These are phyloP conservation scores for Mollisiaceae sp. DNA, from an alignment of 2,329 filamentous ascomycete species.

Conservation along the genomic window DNA sequence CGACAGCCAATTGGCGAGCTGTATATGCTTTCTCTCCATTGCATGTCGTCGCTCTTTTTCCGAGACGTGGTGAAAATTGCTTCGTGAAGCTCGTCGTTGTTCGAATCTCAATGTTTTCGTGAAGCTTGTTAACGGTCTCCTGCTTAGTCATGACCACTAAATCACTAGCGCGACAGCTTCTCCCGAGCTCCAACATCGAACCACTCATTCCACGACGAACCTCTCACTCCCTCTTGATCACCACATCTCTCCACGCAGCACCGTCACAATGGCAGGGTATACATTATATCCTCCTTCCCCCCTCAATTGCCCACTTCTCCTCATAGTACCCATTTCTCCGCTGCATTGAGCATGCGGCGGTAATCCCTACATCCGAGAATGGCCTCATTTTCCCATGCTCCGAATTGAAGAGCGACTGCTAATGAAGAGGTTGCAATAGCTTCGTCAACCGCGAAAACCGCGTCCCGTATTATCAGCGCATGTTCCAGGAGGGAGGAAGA, in stretches of 20 bases:
- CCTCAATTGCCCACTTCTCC: background rate
- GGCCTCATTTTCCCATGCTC: constrained; percentile 16
- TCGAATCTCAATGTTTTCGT: background rate
- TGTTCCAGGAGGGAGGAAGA: constrained; percentile 76
- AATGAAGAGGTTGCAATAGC: constrained; percentile 37
- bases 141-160: constrained; percentile 14
- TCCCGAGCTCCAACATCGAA: constrained; percentile 35
- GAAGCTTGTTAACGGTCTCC: background rate
- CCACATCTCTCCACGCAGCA: constrained; percentile 14
- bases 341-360: background rate
- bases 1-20: constrained; percentile 22
- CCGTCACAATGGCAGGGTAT: constrained; percentile 39
- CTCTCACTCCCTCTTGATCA: constrained; percentile 12
- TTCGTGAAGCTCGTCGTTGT: background rate
- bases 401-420: constrained; percentile 25
- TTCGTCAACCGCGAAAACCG: constrained; percentile 76
- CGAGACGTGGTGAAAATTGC: background rate
- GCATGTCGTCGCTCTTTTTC: constrained; percentile 27
- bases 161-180: constrained; percentile 15
- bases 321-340: background rate
- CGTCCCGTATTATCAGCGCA: constrained; percentile 75
- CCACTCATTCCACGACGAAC: constrained; percentile 23
- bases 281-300: constrained; percentile 20
- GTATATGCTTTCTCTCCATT: constrained; percentile 28
- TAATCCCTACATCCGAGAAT: constrained; percentile 10